phyloP scores from a whole-genome alignment of 257 asterid genomes.

The Capsicum baccatum region DNA sequence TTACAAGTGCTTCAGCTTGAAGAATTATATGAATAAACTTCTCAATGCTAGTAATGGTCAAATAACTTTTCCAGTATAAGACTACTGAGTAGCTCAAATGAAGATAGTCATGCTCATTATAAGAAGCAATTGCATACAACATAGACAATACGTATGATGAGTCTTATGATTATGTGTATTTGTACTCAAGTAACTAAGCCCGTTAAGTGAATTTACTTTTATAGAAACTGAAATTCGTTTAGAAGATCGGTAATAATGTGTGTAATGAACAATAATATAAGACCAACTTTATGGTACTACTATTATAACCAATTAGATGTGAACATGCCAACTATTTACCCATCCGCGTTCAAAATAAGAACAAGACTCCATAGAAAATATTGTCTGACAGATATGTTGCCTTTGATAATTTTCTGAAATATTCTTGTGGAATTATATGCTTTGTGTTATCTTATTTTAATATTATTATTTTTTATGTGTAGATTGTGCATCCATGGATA shows the following conservation, averaged over 20 bases:
- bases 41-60: slow-evolving; percentile 17
- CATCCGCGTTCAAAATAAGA: no score
- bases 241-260: background rate
- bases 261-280: background rate
- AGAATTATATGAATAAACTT: slow-evolving; percentile 22
- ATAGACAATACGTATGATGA: background rate
- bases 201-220: background rate
- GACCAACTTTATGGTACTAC: no score
- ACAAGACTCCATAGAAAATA: no score
- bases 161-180: background rate
- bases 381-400: no score
- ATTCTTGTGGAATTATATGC: no score
- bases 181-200: background rate
- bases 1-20: slow-evolving; percentile 94
- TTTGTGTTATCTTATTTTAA: no score
- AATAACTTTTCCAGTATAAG: slow-evolving; percentile 10
- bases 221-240: slow-evolving; percentile 17
- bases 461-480: no score
- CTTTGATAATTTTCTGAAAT: no score
- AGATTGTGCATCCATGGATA: no score
- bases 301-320: no score
- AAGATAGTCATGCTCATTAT: slow-evolving; percentile 1
- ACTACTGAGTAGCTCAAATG: background rate
- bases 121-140: background rate
- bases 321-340: no score